Base-by-base conservation (phyloP, 2,329 filamentous ascomycete genomes). In the Aspergillus hortae region DNA sequence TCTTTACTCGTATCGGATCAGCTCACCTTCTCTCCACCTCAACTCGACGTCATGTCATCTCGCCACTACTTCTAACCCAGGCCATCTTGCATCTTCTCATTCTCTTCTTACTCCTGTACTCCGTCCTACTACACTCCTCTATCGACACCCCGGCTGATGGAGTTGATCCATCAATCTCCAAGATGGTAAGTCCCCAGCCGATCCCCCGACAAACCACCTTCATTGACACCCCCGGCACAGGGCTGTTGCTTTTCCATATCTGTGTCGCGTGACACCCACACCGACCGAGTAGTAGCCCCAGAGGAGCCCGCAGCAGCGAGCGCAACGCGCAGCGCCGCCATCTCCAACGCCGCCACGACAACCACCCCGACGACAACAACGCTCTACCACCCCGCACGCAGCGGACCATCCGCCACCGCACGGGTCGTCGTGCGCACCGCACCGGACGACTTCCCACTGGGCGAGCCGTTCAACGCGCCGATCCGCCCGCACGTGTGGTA, bases 381-480 rank as follows among this genome's bases (percentile, higher is more conserved):
- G 53, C 48, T 51, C 49, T 36, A 4, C 33, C 33, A 36, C 33
- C 33, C 33, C 33, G 11, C 33, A 3, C 33, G 38, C 38, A 23
- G 38, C 15, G 38, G 38, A 4, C 48, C 57, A 35, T 44, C 55
- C 33, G 44, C 55, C 56, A 57, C 53, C 57, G 48, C 53, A 44
- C 35, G 27, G 49, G 48, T 17, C 51, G 52, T 50, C 36, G 46
- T 52, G n/a, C 27, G 44, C n/a, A 52, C 44, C n/a, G 30, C 53
- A 7, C 33, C 54, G 1, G 54, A 63, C 11, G 54, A 51, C 27
- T 49, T 69, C 25, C 67, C 74, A 1, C 58, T 77, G 23, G 65
- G 62, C 44, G 80, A 87, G 62, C 86, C 88, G 65, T 87, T 88
- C 65, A 88, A 90, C 63, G 81, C 82, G 60, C 86, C 87, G 1